phyloP scores from a whole-genome alignment of 495 filamentous ascomycete genomes.

The Aspergillus hancockii region DNA sequence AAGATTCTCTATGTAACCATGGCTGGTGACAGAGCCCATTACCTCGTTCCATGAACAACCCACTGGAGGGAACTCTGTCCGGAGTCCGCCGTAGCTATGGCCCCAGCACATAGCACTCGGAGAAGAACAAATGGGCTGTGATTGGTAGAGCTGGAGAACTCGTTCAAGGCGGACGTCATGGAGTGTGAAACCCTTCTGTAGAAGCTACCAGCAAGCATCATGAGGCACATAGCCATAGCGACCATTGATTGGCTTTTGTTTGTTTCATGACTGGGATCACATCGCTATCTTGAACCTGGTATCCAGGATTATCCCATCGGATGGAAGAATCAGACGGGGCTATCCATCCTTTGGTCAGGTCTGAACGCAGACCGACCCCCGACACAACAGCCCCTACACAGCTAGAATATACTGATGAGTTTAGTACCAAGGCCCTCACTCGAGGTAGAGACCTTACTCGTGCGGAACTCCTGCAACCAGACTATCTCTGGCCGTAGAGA shows the following conservation, averaged over 20 bases:
- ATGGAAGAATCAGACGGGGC: not conserved
- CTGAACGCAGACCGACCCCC: not conserved
- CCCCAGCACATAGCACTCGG: not conserved
- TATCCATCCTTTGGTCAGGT: too few species aligned
- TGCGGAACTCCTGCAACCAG: not conserved
- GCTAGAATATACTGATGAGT: not conserved
- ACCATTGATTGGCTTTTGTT: not conserved
- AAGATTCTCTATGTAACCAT: too few species aligned
- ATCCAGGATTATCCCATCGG: not conserved
- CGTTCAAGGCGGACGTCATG: not conserved
- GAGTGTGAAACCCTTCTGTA: not conserved
- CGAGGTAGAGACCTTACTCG: not conserved
- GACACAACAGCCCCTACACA: not conserved
- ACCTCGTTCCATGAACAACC: too few species aligned
- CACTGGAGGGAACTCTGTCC: too few species aligned
- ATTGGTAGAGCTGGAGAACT: not conserved
- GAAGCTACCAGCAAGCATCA: not conserved
- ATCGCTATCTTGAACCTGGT: not conserved
- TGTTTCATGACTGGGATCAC: not conserved
- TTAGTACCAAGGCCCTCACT: not conserved
- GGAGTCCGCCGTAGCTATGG: too few species aligned
- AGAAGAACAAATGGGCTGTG: not conserved
- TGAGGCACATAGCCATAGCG: not conserved
- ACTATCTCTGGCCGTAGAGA: not conserved
- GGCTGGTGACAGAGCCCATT: too few species aligned